A percentile compares a stretch with the other conserved stretches of the same genome.
These are phyloP conservation scores for Nicotiana undulata DNA, from an alignment of 257 asterid species.

Conservation along the genomic window DNA sequence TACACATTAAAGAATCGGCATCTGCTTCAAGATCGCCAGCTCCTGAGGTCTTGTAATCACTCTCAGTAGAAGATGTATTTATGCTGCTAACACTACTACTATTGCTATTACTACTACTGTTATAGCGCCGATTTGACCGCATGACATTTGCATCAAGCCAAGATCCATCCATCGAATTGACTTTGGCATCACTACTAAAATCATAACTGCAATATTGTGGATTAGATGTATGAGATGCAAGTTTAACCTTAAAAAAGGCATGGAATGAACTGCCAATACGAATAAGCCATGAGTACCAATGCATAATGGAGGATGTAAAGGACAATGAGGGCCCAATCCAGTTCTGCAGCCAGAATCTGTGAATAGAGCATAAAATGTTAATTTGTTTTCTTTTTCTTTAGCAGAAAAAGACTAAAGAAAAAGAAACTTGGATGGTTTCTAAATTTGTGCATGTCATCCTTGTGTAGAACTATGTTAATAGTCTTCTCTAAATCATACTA, in stretches of 20 bases:
- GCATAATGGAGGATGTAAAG: constrained; percentile 68
- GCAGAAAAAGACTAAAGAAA: no score
- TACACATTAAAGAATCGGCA: constrained; percentile 83
- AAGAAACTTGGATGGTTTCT: no score
- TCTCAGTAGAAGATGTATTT: constrained; percentile 82
- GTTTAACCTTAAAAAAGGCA: neutral
- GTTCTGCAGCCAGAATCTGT: constrained; percentile 97
- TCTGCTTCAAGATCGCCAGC: constrained; percentile 94
- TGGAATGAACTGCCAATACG: neutral
- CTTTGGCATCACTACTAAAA: constrained; percentile 55
- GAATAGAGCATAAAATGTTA: neutral
- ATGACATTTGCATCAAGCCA: constrained; percentile 56
- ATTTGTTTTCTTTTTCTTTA: no score
- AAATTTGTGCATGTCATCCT: no score
- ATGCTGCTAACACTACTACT: constrained; percentile 84
- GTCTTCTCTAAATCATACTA: no score
- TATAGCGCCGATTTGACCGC: constrained; percentile 60
- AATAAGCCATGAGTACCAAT: constrained; percentile 40
- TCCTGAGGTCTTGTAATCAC: constrained; percentile 66
- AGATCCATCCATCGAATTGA: constrained; percentile 53
- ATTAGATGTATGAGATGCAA: neutral
- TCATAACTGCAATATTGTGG: constrained; percentile 20
- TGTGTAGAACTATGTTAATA: no score
- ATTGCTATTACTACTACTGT: constrained; percentile 86
- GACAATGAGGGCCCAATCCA: constrained; percentile 93